phyloP scores from a whole-genome alignment of 2,329 filamentous ascomycete genomes.

The Aspergillus persii region DNA sequence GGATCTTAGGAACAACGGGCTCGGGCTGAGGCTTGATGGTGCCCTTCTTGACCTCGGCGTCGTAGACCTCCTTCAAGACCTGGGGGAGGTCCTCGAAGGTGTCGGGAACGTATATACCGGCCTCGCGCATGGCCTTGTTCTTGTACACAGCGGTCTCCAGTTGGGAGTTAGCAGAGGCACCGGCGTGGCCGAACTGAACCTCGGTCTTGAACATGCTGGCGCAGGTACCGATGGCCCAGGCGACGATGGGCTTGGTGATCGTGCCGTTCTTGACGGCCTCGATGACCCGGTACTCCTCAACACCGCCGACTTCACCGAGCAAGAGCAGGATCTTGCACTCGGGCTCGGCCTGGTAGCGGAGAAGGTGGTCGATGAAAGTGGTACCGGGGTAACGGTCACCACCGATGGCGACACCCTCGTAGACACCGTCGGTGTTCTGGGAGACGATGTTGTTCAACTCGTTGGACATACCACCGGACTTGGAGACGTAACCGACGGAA shows the following conservation, averaged over 20 bases:
- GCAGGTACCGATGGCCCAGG: constrained; percentile 99
- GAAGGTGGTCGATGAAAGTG: constrained; percentile 97
- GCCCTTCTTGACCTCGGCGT: constrained; percentile 80
- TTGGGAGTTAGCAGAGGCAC: constrained; percentile 98
- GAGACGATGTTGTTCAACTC: constrained; percentile 99
- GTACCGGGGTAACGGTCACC: constrained; percentile 98
- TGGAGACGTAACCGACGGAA: constrained; percentile 98
- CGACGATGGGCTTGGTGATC: constrained; percentile 98
- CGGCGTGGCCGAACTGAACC: constrained; percentile 98
- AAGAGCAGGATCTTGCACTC: constrained; percentile 96
- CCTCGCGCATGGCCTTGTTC: constrained; percentile 96
- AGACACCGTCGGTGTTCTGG: constrained; percentile 94
- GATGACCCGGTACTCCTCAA: constrained; percentile 99
- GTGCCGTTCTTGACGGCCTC: constrained; percentile 91
- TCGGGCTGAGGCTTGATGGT: constrained; percentile 82
- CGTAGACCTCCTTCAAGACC: constrained; percentile 76
- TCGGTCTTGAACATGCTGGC: constrained; percentile 99
- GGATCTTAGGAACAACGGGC: constrained; percentile 96
- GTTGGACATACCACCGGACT: constrained; percentile 99
- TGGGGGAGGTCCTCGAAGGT: constrained; percentile 94
- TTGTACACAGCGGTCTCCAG: constrained; percentile 95
- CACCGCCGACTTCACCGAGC: constrained; percentile 97
- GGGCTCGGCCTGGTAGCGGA: constrained; percentile 93
- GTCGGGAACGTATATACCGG: constrained; percentile 88
- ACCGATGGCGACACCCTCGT: constrained; percentile 98